phyloP scores from a whole-genome alignment of 306 rosid species.

The Casuarina equisetifolia region DNA sequence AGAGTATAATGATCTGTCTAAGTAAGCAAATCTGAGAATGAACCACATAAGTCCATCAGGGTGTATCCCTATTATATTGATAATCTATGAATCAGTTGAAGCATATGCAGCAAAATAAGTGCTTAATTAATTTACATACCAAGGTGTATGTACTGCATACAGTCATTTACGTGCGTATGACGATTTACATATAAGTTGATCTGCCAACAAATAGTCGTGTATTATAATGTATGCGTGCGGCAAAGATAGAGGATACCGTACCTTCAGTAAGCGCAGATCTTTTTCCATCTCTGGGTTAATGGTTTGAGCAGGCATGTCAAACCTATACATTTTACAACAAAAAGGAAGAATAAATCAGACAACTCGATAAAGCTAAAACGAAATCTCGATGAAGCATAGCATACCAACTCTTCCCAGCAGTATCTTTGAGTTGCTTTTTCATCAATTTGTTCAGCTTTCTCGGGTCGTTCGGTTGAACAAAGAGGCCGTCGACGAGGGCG shows the following conservation, averaged over 20 bases:
- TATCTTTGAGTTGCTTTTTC: conserved; percentile 67
- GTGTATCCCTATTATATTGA: not conserved
- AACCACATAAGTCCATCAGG: not conserved
- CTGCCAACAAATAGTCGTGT: not conserved
- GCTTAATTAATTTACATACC: not conserved
- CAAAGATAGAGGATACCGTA: conserved; percentile 12
- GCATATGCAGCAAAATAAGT: not conserved
- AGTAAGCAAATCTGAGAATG: not conserved
- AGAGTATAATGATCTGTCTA: not conserved
- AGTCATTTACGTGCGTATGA: not conserved
- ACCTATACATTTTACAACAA: conserved; percentile 45
- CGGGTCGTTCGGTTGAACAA: conserved; percentile 71
- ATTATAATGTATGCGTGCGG: not conserved
- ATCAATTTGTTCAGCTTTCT: conserved; percentile 57
- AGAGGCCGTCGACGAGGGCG: conserved; percentile 79
- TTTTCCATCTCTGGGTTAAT: conserved; percentile 74
- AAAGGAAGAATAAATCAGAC: conserved; percentile 5
- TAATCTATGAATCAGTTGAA: not conserved
- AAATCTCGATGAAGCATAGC: conserved; percentile 1
- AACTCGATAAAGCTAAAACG: not conserved
- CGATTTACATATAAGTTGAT: not conserved
- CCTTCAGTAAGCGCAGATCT: conserved; percentile 75
- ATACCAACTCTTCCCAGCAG: conserved; percentile 72
- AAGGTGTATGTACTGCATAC: not conserved
- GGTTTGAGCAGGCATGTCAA: conserved; percentile 81